phyloP scores from a whole-genome alignment of 176 grass and related monocot species.

The Avena eriantha region DNA sequence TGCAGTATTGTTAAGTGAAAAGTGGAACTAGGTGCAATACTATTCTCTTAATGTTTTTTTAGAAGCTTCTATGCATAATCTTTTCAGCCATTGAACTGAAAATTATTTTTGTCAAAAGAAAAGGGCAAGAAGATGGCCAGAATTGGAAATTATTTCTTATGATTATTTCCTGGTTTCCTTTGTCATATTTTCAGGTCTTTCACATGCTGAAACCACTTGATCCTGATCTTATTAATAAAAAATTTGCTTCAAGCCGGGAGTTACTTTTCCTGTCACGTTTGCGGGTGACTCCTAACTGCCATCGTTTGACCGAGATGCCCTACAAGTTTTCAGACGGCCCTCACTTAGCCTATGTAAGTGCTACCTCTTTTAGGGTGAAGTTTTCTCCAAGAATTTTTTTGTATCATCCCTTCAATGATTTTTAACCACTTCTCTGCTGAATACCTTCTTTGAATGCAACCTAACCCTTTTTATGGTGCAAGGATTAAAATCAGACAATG shows the following conservation, averaged over 20 bases:
- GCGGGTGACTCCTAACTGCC: constrained; percentile 82
- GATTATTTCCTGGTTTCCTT: constrained; percentile 22
- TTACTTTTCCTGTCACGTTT: constrained; percentile 76
- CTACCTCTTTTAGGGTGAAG: neutral
- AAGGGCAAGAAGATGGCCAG: neutral
- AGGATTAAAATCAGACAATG: constrained; percentile 36
- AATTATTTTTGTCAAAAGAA: constrained; percentile 23
- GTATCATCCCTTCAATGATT: constrained; percentile 25
- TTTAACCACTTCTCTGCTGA: constrained; percentile 4
- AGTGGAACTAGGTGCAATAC: neutral
- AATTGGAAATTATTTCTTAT: neutral
- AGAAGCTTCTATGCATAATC: constrained; percentile 3
- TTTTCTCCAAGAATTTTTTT: constrained; percentile 16
- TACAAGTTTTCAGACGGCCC: constrained; percentile 73
- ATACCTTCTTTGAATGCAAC: constrained; percentile 2
- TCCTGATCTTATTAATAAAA: constrained; percentile 60
- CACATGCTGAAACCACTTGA: constrained; percentile 73
- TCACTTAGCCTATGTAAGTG: constrained; percentile 81
- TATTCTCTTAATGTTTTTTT: constrained; percentile 25
- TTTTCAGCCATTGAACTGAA: constrained; percentile 1
- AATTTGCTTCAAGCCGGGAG: constrained; percentile 67
- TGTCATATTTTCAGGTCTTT: constrained; percentile 68
- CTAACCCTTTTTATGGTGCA: constrained; percentile 24
- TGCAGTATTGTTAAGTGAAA: constrained; percentile 20
- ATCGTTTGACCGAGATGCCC: constrained; percentile 71